phyloP scores from a whole-genome alignment of 306 rosid species.

The Crataegus laevigata region DNA sequence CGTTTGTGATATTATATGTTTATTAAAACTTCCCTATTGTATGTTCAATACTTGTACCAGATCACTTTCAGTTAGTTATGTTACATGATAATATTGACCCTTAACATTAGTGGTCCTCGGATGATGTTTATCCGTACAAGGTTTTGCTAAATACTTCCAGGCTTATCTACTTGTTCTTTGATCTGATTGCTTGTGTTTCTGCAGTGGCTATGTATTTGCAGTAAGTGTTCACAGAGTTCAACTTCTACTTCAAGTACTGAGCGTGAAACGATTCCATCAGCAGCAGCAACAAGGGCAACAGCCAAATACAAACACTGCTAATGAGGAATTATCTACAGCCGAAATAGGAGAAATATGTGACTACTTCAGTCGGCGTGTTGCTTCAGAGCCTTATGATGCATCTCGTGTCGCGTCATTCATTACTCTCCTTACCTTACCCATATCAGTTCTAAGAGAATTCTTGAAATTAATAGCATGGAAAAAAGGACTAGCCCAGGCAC shows the following conservation, averaged over 20 bases:
- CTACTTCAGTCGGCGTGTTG: slow-evolving; percentile 97
- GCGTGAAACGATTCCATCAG: slow-evolving; percentile 96
- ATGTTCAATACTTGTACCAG: not conserved
- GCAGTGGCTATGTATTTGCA: slow-evolving; percentile 99
- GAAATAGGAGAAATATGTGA: slow-evolving; percentile 96
- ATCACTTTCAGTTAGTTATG: not conserved
- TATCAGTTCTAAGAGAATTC: slow-evolving; percentile 87
- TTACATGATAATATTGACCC: not conserved
- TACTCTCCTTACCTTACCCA: slow-evolving; percentile 92
- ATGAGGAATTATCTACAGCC: slow-evolving; percentile 76
- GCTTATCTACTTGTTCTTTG: not conserved
- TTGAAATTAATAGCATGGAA: slow-evolving; percentile 97
- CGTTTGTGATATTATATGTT: not conserved
- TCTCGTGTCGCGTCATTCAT: slow-evolving; percentile 99
- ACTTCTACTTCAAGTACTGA: slow-evolving; percentile 96
- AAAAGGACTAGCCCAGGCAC: slow-evolving; percentile 78
- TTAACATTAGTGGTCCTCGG: not conserved
- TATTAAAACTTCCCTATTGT: not conserved
- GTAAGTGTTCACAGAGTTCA: slow-evolving; percentile 98
- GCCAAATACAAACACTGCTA: slow-evolving; percentile 65
- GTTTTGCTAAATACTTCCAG: not conserved
- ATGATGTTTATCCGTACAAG: not conserved
- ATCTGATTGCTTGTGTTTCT: slow-evolving; percentile 25
- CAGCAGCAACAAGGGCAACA: slow-evolving; percentile 83
- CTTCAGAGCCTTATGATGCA: slow-evolving; percentile 98